phyloP scores from a whole-genome alignment of 345 rosid species.

The Salix dunnii region DNA sequence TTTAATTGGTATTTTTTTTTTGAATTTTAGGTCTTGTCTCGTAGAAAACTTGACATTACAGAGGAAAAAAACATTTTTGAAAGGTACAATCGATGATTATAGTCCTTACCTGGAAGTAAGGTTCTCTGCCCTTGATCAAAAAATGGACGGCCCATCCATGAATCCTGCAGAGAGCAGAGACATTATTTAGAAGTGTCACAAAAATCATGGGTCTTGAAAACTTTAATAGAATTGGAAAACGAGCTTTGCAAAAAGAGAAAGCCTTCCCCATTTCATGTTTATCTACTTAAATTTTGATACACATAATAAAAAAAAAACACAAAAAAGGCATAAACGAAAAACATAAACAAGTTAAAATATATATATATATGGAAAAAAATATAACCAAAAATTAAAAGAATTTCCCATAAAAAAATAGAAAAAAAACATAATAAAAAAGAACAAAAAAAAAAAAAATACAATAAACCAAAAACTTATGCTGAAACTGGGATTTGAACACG shows the following conservation, averaged over 20 bases:
- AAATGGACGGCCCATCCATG: background rate
- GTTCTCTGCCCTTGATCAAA: background rate
- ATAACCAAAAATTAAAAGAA: no score
- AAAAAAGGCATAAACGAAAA: no score
- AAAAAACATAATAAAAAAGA: no score
- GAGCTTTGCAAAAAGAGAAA: background rate
- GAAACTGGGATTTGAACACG: no score
- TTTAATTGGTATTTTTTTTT: no score
- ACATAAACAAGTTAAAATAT: no score
- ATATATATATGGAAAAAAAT: no score
- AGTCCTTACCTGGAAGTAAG: background rate
- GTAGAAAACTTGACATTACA: slow-evolving; percentile 3
- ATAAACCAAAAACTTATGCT: no score
- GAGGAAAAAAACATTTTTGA: background rate
- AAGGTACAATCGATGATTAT: background rate
- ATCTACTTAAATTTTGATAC: background rate
- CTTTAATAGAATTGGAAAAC: background rate
- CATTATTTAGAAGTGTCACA: background rate
- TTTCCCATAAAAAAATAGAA: no score
- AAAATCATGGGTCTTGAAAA: background rate
- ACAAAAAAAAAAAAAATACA: no score
- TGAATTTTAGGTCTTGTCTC: background rate
- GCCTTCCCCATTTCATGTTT: background rate
- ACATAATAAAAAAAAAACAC: no score
- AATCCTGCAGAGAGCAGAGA: background rate